phyloP scores from a whole-genome alignment of 2,329 filamentous ascomycete species.

The Neophaeococcomyces aloes region DNA sequence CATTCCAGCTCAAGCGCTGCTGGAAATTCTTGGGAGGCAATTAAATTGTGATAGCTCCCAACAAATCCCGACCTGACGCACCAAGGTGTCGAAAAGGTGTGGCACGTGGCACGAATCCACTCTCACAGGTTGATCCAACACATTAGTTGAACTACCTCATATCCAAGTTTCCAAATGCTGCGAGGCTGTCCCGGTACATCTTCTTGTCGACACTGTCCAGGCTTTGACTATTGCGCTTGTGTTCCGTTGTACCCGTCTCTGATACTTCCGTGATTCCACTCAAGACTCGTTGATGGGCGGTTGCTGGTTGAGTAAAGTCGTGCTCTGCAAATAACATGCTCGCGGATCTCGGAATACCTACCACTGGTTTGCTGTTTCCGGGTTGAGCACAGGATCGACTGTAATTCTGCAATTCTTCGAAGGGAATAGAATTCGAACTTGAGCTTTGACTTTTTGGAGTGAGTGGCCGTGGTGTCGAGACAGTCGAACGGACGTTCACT shows the following conservation, averaged over 20 bases:
- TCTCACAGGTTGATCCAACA: no score
- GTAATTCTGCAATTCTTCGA: background rate
- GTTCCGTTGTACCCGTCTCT: background rate
- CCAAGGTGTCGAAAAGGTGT: no score
- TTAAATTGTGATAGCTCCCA: no score
- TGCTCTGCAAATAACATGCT: background rate
- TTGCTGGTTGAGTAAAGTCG: background rate
- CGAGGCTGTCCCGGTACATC: conserved; percentile 2
- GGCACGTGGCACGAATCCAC: no score
- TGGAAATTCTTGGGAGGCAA: no score
- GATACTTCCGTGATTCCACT: conserved; percentile 6
- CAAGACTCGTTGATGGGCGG: background rate
- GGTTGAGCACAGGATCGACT: background rate
- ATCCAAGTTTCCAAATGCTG: no score
- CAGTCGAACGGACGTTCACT: background rate
- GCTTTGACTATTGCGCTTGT: background rate
- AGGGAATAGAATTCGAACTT: conserved; percentile 1
- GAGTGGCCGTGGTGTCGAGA: background rate
- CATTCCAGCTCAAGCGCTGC: no score
- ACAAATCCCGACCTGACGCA: no score
- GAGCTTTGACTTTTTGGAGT: conserved; percentile 1
- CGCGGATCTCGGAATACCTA: background rate
- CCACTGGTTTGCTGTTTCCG: background rate
- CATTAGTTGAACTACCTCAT: no score
- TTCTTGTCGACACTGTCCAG: conserved; percentile 2